Evolutionary conservation across 1,139 yeast genomes (phyloP).

Genomic region (Taphrina deformans): DNA sequence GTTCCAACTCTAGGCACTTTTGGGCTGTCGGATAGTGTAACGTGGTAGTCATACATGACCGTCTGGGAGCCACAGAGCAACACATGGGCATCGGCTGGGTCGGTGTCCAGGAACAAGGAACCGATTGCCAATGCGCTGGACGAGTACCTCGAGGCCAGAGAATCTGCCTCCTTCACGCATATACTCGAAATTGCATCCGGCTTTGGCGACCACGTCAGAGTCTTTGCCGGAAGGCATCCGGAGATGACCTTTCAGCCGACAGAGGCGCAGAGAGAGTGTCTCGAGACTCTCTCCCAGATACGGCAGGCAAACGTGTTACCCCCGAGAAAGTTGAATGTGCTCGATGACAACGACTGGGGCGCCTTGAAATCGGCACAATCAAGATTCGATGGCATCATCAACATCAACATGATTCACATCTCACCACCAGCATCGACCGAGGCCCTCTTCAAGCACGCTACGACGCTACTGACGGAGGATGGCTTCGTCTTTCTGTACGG

Average conservation of each 20-base stretch:
- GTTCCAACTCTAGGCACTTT: too few relatives aligned
- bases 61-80: slow-evolving; percentile 20
- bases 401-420: slow-evolving; percentile 28
- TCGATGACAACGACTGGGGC: slow-evolving; percentile 22
- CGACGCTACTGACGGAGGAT: not conserved
- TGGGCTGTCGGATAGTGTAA: too few relatives aligned
- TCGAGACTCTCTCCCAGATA: slow-evolving; percentile 1
- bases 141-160: not conserved
- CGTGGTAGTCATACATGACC: not conserved
- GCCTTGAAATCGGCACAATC: not conserved
- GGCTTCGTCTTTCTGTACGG: slow-evolving; percentile 25
- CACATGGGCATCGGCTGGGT: slow-evolving; percentile 23
- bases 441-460: slow-evolving; percentile 20
- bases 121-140: slow-evolving; percentile 13
- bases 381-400: not conserved
- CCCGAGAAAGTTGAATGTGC: slow-evolving; percentile 17
- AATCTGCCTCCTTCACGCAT: not conserved
- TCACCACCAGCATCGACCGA: slow-evolving; percentile 14
- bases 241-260: slow-evolving; percentile 6
- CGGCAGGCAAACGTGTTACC: not conserved
- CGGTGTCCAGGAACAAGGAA: slow-evolving; percentile 12
- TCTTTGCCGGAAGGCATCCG: not conserved
- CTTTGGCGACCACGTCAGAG: slow-evolving; percentile 18
- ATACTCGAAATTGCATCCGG: slow-evolving; percentile 31
- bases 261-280: slow-evolving; percentile 27